Conservation (phyloP, 192 early-diverging fungal genomes). For the Umbelopsis sp. region DNA sequence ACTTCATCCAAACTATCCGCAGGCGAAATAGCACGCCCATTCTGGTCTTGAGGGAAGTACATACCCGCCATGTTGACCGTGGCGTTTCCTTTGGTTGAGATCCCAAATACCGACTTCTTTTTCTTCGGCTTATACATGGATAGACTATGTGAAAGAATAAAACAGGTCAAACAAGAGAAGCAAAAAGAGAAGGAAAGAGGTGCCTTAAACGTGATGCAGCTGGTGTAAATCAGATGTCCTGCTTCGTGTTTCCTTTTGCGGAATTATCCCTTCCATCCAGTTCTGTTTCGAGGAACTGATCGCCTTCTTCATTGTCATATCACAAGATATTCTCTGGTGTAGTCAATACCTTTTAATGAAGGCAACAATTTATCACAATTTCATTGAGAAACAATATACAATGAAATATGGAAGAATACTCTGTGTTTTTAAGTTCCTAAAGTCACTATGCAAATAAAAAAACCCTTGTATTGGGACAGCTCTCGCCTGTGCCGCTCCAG, state of each 20-base stretch:
- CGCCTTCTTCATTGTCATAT: too few relatives aligned
- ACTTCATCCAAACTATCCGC: conserved; percentile 11
- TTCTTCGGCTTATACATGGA: conserved; percentile 1
- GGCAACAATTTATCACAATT: too few relatives aligned
- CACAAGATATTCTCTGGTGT: too few relatives aligned
- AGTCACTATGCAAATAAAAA: too few relatives aligned
- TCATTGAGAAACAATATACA: too few relatives aligned
- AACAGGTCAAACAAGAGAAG: not conserved
- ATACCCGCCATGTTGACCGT: not conserved
- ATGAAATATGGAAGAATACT: too few relatives aligned
- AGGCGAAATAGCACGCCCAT: conserved; percentile 1
- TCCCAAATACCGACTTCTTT: conserved; percentile 5
- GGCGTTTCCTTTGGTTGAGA: not conserved
- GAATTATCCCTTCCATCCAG: not conserved
- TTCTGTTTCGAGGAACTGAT: not conserved
- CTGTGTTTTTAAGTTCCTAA: too few relatives aligned
- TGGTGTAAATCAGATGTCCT: conserved; percentile 4
- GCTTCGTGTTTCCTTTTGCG: conserved; percentile 2
- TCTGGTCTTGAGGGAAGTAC: not conserved
- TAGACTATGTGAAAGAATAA: not conserved
- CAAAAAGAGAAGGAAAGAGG: not conserved
- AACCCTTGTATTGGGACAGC: too few relatives aligned
- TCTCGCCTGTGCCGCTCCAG: too few relatives aligned
- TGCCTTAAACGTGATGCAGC: not conserved
- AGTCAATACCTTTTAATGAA: too few relatives aligned